Conservation (phyloP, 129 eudicot genomes). For the Helianthus tuberosus region DNA sequence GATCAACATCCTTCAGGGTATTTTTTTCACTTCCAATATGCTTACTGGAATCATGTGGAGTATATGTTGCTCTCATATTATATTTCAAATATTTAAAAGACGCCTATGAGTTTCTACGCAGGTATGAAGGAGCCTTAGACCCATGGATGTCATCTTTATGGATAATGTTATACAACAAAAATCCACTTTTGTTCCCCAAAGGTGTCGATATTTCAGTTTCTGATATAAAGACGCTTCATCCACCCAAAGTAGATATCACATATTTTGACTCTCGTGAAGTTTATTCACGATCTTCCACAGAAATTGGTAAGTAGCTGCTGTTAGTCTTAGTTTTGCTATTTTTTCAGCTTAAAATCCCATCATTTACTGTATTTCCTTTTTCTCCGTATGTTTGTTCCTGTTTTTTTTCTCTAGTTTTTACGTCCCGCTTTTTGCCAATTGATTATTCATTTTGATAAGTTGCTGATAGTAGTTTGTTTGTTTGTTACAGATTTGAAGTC, state of each 20-base stretch:
- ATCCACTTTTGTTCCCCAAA: conserved; percentile 60
- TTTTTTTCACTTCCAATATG: conserved; percentile 2
- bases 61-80: neutral
- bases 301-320: conserved; percentile 29
- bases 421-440: neutral
- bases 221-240: conserved; percentile 56
- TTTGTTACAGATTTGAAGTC: conserved; percentile 57
- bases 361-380: neutral
- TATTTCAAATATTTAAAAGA: neutral
- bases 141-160: conserved; percentile 95
- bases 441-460: neutral
- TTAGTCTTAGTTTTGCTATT: neutral
- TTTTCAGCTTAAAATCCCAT: neutral
- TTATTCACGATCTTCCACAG: conserved; percentile 31
- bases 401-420: neutral
- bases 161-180: conserved; percentile 55
- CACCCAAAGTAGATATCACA: conserved; percentile 60
- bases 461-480: conserved; percentile 1
- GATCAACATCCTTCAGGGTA: conserved; percentile 99
- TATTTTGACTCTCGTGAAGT: conserved; percentile 49
- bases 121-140: conserved; percentile 96
- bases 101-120: conserved; percentile 31
- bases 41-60: conserved; percentile 12
- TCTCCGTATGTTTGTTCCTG: neutral
- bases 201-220: conserved; percentile 53